phyloP scores from a whole-genome alignment of 495 filamentous ascomycete species.

The Penicillium steckii region DNA sequence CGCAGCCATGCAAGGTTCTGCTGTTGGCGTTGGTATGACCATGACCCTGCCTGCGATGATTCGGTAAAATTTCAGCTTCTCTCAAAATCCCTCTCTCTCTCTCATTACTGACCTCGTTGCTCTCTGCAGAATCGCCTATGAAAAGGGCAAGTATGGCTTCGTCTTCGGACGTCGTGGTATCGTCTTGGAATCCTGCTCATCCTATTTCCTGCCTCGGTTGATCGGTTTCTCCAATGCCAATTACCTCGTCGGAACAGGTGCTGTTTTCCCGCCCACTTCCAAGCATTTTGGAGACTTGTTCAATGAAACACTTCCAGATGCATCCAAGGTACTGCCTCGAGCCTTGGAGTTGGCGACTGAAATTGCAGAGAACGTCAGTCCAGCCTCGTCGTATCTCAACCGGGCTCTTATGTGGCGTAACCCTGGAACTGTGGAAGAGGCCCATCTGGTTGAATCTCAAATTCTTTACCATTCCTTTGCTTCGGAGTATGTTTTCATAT shows the following conservation, averaged over 20 bases:
- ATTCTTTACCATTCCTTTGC: constrained; percentile 56
- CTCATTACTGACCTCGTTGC: neutral
- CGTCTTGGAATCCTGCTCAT: constrained; percentile 61
- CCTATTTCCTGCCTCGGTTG: constrained; percentile 61
- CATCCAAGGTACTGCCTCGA: constrained; percentile 51
- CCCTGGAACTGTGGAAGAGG: constrained; percentile 51
- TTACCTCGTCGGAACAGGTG: constrained; percentile 45
- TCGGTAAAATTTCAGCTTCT: constrained; percentile 21
- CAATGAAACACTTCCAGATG: constrained; percentile 49
- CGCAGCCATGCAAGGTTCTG: constrained; percentile 62
- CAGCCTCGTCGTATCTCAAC: constrained; percentile 54
- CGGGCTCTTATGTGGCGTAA: constrained; percentile 60
- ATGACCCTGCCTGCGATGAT: constrained; percentile 64
- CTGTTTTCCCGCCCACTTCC: constrained; percentile 28
- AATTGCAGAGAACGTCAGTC: constrained; percentile 56
- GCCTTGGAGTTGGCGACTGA: constrained; percentile 59
- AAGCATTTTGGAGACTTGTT: constrained; percentile 51
- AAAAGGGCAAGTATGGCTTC: constrained; percentile 58
- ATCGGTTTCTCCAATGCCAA: constrained; percentile 57
- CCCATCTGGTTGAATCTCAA: constrained; percentile 58
- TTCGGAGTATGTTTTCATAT: constrained; percentile 32
- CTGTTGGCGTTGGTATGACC: constrained; percentile 67
- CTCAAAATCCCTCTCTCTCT: neutral
- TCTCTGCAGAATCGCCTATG: constrained; percentile 52
- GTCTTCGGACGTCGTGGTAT: constrained; percentile 63